phyloP scores from a whole-genome alignment of 305 asterid species.

The Coffea humblotiana region DNA sequence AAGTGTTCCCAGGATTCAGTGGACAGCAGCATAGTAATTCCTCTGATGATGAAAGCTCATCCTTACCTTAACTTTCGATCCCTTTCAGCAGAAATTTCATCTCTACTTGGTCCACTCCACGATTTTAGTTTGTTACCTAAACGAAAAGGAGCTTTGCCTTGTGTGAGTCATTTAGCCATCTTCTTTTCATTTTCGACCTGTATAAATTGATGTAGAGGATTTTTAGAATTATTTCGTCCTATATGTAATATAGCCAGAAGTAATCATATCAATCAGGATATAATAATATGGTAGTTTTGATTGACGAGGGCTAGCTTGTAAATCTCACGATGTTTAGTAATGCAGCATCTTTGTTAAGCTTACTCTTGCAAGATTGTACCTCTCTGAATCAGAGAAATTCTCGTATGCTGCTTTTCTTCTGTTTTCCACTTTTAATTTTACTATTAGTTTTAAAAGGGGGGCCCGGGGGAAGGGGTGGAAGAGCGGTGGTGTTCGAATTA shows the following conservation, averaged over 20 bases:
- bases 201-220: slow-evolving; percentile 18
- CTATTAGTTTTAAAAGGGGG: too few relatives aligned
- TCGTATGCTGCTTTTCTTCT: background rate
- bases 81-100: background rate
- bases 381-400: background rate
- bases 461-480: too few relatives aligned
- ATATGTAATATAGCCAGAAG: slow-evolving; percentile 7
- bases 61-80: slow-evolving; percentile 20
- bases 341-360: background rate
- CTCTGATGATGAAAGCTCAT: slow-evolving; percentile 50
- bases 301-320: slow-evolving; percentile 4
- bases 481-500: too few relatives aligned
- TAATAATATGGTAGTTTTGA: background rate
- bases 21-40: slow-evolving; percentile 32
- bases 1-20: slow-evolving; percentile 35
- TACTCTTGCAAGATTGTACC: background rate
- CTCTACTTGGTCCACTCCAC: background rate
- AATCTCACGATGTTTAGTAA: background rate
- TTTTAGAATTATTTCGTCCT: slow-evolving; percentile 8
- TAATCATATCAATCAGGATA: background rate
- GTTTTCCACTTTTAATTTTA: background rate
- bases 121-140: background rate
- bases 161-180: background rate
- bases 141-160: slow-evolving; percentile 1
- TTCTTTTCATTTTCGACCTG: background rate